Conservation (phyloP, 1,139 yeast species). For the Debaryomyces robertsiae region DNA sequence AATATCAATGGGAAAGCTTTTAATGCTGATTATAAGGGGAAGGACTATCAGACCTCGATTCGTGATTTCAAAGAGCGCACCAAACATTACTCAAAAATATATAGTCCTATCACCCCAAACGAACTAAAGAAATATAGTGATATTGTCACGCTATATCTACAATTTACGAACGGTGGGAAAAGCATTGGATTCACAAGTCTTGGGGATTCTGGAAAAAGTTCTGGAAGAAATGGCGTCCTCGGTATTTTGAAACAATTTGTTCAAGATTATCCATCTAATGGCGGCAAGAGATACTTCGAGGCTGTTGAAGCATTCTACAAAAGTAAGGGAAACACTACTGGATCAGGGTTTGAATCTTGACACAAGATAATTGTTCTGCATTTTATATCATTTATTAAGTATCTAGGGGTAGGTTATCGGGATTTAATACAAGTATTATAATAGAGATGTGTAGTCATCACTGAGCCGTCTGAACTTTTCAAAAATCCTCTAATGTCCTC, state of each 20-base stretch:
- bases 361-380: neutral
- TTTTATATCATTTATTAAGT: constrained; percentile 1
- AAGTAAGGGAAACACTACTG: neutral
- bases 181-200: constrained; percentile 18
- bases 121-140: constrained; percentile 47
- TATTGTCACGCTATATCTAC: constrained; percentile 38
- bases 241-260: constrained; percentile 27
- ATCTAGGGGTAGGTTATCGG: neutral
- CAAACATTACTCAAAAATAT: constrained; percentile 55
- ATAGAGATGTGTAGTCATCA: too few relatives aligned
- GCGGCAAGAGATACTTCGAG: constrained; percentile 35
- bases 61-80: constrained; percentile 61
- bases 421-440: constrained; percentile 1
- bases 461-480: too few relatives aligned
- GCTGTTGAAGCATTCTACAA: constrained; percentile 35
- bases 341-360: neutral
- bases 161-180: constrained; percentile 52
- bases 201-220: neutral
- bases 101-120: constrained; percentile 52
- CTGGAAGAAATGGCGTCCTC: constrained; percentile 13
- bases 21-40: constrained; percentile 55
- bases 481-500: constrained; percentile 15
- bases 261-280: constrained; percentile 32
- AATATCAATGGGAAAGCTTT: constrained; percentile 66
- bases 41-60: constrained; percentile 53